Base-by-base conservation (phyloP, 1,284 basidiomycete genomes). In the Microbotryum violaceum region DNA sequence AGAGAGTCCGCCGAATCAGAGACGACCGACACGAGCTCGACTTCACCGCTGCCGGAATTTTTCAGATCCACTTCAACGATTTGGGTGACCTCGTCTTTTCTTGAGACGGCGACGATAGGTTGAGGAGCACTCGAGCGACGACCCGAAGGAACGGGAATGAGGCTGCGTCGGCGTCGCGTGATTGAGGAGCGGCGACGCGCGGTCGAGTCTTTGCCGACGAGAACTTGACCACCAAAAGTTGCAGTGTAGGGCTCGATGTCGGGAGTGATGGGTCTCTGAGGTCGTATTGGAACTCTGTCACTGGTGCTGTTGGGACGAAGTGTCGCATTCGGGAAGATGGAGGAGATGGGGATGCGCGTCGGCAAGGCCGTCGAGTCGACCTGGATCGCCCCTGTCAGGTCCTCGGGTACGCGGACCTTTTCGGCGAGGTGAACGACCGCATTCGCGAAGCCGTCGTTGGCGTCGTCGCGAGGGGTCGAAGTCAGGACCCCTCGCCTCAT, bases 321-420 rank as follows among this genome's bases (percentile, higher is more conserved):
- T 9, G 42, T 50, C 18, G 47, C 46, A 21, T 33, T 18, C 7
- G 53, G 33, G 46, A 66, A 66, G 49, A 64, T 48, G 12, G 57
- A 47, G 4, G 56, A n/a, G 45, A 63, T 52, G 16, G 61, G 60
- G 25, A 55, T 49, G 18, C 58, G 63, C 1, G 66, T 58, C 10
- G 63, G 63, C 1, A 56, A 50, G 33, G 56, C 49, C 12, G 50
- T 45, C 2, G 47, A 23, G n/a, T 27, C 18, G n/a, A 31, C 4
- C 23, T 31, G 52, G 20, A 52, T 49, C 3, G 57, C 54, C 6
- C 9, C 60, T 62, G 47, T 31, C 49, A 48, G 46, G 9, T 20
- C 20, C 3, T 23, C 18, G 12, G 45, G 21, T 0, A 31, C 29
- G 18, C 2, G 49, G 23, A 58, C 44, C 44, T 58, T 57, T 16